These are phyloP conservation scores for Fereydounia khargensis DNA, from an alignment of 1,284 basidiomycete species.

Conservation along the genomic window DNA sequence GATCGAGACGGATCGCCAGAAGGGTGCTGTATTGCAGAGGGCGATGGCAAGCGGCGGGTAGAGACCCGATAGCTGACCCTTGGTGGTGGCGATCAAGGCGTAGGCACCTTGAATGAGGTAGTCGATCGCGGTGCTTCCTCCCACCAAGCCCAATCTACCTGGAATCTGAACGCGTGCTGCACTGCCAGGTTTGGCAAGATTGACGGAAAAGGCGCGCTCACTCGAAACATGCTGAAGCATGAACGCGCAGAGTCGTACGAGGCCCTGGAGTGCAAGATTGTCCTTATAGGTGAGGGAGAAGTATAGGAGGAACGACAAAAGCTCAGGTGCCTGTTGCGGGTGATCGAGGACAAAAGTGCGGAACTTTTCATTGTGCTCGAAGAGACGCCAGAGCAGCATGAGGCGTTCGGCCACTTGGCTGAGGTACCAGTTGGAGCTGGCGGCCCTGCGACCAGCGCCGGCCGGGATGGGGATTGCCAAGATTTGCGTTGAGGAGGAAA, in stretches of 20 bases:
- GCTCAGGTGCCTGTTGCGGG: conserved; percentile 16
- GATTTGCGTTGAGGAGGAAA: conserved; percentile 25
- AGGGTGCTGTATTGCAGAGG: conserved; percentile 60
- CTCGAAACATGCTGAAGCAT: conserved; percentile 87
- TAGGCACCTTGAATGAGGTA: conserved; percentile 71
- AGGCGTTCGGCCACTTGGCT: conserved; percentile 44
- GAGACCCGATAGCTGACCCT: conserved; percentile 62
- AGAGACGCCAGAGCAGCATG: conserved; percentile 40
- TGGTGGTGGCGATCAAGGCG: conserved; percentile 77
- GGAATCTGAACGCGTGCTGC: conserved; percentile 27
- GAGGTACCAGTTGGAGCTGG: conserved; percentile 20
- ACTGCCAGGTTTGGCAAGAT: conserved; percentile 35
- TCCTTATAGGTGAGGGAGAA: conserved; percentile 36
- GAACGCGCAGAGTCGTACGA: conserved; percentile 84
- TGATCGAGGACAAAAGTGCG: conserved; percentile 38
- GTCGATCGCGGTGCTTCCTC: conserved; percentile 28
- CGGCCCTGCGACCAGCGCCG: conserved; percentile 9
- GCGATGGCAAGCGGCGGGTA: conserved; percentile 75
- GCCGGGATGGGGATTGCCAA: conserved; percentile 21
- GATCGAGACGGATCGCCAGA: conserved; percentile 5
- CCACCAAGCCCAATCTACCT: conserved; percentile 8
- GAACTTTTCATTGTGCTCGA: conserved; percentile 45
- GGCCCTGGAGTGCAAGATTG: conserved; percentile 74
- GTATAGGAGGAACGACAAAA: conserved; percentile 23
- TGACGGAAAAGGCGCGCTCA: conserved; percentile 70